Evolutionary conservation across 208 protist species (phyloP), one percentile per base, ranked within the genome.

Genomic region (Crithidia acanthocephali): DNA sequence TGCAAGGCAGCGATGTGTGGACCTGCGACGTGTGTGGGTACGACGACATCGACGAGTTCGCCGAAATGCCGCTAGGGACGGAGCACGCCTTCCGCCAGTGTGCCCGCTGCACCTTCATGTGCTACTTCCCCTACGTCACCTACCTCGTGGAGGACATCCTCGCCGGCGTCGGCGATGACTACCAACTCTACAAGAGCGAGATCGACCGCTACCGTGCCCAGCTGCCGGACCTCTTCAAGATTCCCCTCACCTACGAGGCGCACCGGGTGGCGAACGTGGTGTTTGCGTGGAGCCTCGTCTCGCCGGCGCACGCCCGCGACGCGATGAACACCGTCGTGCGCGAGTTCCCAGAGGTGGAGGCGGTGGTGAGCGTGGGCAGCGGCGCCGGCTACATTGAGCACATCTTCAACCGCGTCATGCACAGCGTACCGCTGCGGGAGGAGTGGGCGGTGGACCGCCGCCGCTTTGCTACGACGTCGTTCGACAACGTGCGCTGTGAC

Each of bases 351-450:
- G 77, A 84, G 56, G 66, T 95, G 72, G 76, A 72, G 44, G 56
- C 69, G 20, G 68, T 97, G 59, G 72, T 94, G 16, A 95, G 90
- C 69, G 61, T 95, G 22, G 92, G 92, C 59, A 95, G 88, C 67
- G 92, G 88, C 20, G 77, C 65, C 30, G 92, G 92, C 9, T 97
- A 95, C 74, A 79, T 95, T 44, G 92, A 97, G 76, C 92, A 97
- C 59, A 64, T 97, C 27, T 93, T 97, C 69, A 95, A 95, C 63
- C 83, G 90, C 42, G 88, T 95, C 27, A 81, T 88, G 71, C 86
- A 97, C 74, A 35, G 74, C 50, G 72, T 85, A 11, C 42, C 56
- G 40, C 52, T 84, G 40, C 48, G 48, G 0, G 72, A 77, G 53
- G 79, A 68, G 60, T 88, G 71, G 80, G 56, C 50, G 52, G 69